phyloP scores from a whole-genome alignment of 129 eudicot species.

The Tanacetum coccineum region DNA sequence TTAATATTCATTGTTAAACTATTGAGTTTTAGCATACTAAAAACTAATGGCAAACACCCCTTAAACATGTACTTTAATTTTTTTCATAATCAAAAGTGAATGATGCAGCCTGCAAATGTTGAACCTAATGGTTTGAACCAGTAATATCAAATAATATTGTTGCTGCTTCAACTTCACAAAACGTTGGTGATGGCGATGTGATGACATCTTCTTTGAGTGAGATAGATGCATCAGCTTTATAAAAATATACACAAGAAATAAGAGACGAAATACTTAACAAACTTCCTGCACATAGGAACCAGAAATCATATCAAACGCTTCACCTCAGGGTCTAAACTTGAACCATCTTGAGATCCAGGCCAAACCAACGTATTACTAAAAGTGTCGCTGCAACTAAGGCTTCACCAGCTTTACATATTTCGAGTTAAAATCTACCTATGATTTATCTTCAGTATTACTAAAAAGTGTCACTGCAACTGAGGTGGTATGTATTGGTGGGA shows the following conservation, averaged over 20 bases:
- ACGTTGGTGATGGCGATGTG: slow-evolving; percentile 11
- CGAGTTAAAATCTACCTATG: slow-evolving; percentile 33
- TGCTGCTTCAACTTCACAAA: slow-evolving; percentile 31
- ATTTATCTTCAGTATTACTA: slow-evolving; percentile 58
- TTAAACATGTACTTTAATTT: too few relatives aligned
- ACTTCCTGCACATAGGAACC: slow-evolving; percentile 65
- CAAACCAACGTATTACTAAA: slow-evolving; percentile 31
- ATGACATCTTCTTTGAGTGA: slow-evolving; percentile 91
- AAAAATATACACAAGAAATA: slow-evolving; percentile 77
- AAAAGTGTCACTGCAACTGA: slow-evolving; percentile 37
- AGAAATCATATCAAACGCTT: slow-evolving; percentile 4
- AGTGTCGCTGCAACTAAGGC: too few relatives aligned
- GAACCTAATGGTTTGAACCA: too few relatives aligned
- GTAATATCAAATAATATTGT: slow-evolving; percentile 6
- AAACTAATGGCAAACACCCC: too few relatives aligned
- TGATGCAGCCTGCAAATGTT: too few relatives aligned
- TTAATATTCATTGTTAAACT: too few relatives aligned
- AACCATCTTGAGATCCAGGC: slow-evolving; percentile 18
- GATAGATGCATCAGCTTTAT: slow-evolving; percentile 68
- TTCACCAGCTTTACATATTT: slow-evolving; percentile 41
- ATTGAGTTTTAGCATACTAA: too few relatives aligned
- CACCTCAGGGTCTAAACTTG: slow-evolving; percentile 4
- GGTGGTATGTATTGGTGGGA: slow-evolving; percentile 21
- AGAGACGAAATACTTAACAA: slow-evolving; percentile 49
- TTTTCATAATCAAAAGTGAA: too few relatives aligned